Percentiles rank a stretch among this genome's conserved stretches.
Evolutionary conservation across 306 rosid species (phyloP).

Genomic region (Canavalia ensiformis): DNA sequence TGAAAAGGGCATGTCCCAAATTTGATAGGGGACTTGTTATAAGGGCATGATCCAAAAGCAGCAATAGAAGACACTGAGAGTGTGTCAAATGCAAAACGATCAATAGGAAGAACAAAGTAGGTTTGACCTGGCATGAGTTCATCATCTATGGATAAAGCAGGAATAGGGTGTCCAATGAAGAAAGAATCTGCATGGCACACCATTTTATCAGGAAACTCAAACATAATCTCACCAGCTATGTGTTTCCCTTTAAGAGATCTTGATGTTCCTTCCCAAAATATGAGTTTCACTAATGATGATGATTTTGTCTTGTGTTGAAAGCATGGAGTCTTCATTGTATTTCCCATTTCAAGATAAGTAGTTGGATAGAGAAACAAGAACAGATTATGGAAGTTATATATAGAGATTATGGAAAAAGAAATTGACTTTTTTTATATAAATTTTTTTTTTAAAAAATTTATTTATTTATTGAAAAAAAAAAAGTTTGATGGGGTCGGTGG

Average conservation of each 20-base stretch:
- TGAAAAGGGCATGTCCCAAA: slow-evolving; percentile 79
- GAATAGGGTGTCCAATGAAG: slow-evolving; percentile 83
- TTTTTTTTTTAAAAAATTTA: neutral
- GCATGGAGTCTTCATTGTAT: slow-evolving; percentile 60
- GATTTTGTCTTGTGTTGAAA: slow-evolving; percentile 38
- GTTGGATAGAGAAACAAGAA: neutral
- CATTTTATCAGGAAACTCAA: slow-evolving; percentile 83
- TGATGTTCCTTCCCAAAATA: slow-evolving; percentile 68
- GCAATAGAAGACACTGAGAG: slow-evolving; percentile 70
- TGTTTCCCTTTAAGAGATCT: slow-evolving; percentile 61
- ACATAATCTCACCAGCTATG: slow-evolving; percentile 89
- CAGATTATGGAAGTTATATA: slow-evolving; percentile 36
- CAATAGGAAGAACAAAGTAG: slow-evolving; percentile 89
- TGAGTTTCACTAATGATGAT: slow-evolving; percentile 51
- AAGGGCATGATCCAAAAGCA: slow-evolving; percentile 51
- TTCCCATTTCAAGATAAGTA: slow-evolving; percentile 60
- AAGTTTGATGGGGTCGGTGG: slow-evolving; percentile 66
- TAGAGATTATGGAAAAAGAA: slow-evolving; percentile 4
- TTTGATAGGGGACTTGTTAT: slow-evolving; percentile 54
- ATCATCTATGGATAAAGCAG: slow-evolving; percentile 73
- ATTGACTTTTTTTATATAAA: slow-evolving; percentile 65
- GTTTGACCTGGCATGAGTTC: slow-evolving; percentile 74
- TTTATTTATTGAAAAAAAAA: neutral
- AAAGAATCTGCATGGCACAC: slow-evolving; percentile 86
- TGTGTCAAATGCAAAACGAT: slow-evolving; percentile 56